Percentiles rank a stretch among this genome's conserved stretches.
Conservation (phyloP, 169 alveolate species). For the Babesia sp. region DNA sequence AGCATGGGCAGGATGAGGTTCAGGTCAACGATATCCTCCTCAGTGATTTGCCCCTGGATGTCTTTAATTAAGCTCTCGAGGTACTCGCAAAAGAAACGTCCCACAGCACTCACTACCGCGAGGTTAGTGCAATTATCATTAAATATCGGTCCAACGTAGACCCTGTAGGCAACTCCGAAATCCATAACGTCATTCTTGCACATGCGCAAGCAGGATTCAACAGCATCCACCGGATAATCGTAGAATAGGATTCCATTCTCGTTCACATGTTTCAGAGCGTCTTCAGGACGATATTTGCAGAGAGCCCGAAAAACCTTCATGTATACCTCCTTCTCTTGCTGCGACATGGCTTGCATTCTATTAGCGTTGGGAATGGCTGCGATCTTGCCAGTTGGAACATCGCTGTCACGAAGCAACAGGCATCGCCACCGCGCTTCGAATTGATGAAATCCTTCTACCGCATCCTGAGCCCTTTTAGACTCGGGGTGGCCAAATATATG, state of each 20-base stretch:
- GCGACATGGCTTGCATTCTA: not conserved
- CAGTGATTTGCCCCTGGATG: conserved; percentile 15
- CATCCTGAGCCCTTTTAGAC: not conserved
- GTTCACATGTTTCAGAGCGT: conserved; percentile 28
- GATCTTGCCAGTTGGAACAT: conserved; percentile 9
- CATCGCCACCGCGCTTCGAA: conserved; percentile 37
- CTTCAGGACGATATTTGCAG: conserved; percentile 31
- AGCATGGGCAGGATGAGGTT: conserved; percentile 16
- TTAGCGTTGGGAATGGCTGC: not conserved
- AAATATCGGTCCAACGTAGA: conserved; percentile 12
- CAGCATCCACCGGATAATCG: conserved; percentile 16
- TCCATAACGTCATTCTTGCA: conserved; percentile 38
- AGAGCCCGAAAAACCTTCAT: conserved; percentile 8
- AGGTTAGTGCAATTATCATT: not conserved
- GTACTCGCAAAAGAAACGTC: conserved; percentile 21
- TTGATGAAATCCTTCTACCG: not conserved
- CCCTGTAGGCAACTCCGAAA: conserved; percentile 29
- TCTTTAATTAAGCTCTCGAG: not conserved
- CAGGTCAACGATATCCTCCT: conserved; percentile 31
- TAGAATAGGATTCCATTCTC: not conserved
- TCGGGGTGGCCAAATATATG: conserved; percentile 5
- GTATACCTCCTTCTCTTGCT: conserved; percentile 7
- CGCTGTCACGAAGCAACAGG: conserved; percentile 26
- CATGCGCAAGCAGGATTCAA: conserved; percentile 26
- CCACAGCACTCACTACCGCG: conserved; percentile 19